Base-by-base conservation (phyloP, 768 basidiomycete species). In the Termitomyces heimii region DNA sequence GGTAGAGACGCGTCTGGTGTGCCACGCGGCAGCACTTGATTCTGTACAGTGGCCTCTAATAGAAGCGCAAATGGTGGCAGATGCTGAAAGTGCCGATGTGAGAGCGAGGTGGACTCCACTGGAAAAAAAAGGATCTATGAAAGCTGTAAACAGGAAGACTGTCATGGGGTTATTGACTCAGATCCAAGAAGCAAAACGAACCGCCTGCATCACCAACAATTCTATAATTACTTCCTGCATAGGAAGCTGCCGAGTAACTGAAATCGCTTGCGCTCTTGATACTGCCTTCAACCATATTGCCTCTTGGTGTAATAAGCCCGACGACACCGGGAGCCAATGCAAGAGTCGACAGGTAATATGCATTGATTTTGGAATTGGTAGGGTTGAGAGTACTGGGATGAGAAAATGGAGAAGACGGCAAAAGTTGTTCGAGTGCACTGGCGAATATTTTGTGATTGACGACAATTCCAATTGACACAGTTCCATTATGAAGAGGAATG, bases 141-240 rank as follows among this genome's bases (percentile, higher is more conserved):
- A 84, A 50, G 83, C 83, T 79, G 60, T 28, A 40, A 45, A 57
- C 34, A n/a, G 2, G 32, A 45, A n/a, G 53, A 14, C 35, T 1
- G 37, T 59, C 32, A 37, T 29, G 13, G 16, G 39, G 18, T 28
- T 39, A 16, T 57, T 58, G 37, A 55, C 14, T 26, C 18, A 35
- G 43, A 20, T 16, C 39, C 31, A 16, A 42, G 57, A 43, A 4
- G n/a, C 51, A 26, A 10, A 37, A 64, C 72, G 61, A 58, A 84
- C 84, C 82, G 62, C 82, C 85, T 12, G 85, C 85, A 65, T 88
- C 85, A 7, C 85, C 85, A n/a, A 83, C 64, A 50, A 88, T 83
- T 47, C 85, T 75, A 63, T 78, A 86, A 10, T 73, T 71, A 31
- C 68, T 65, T 3, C 83, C 84, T 12, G 79, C 82, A 60, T 86